Base-by-base conservation (phyloP, 805 yeast species). In the Zygotorulaspora florentina region DNA sequence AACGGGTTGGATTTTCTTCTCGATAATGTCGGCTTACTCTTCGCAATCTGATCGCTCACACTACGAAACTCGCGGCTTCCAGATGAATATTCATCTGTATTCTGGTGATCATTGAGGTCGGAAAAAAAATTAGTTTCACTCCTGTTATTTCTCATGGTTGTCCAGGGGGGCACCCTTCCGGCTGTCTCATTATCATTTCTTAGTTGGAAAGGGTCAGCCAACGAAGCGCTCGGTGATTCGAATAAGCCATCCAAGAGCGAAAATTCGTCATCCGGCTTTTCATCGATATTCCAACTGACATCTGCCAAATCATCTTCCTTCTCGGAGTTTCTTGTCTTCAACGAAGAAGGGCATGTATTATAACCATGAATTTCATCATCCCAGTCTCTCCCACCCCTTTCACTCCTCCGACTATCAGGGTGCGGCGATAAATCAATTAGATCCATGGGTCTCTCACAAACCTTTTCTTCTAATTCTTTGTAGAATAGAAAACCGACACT, bases 1-100 rank as follows among this genome's bases (percentile, higher is more conserved):
- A 53, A 53, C 3, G 57, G 57, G 31, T 53, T 53, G 16, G 55
- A 51, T 35, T 45, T 51, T 18, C 54, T 46, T 9, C 51, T 43
- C 17, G 36, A 30, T 11, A 47, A 38, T 37, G 40, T 28, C 2
- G 57, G 53, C 36, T 42, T 49, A 28, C 39, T 39, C 41, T 6
- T 15, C 23, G 13, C 17, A 17, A 31, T 35, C 23, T 40, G 44
- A 8, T 37, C 30, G 18, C 25, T 28, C 9, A 8, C 30, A 23
- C 25, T 23, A 10, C 16, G 11, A 25, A 8, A 26, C 4, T 20
- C 8, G 18, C n/a, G 8, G 6, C 9, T 29, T 8, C 8, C 15
- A 13, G 33, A 29, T 3, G 33, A 3, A 20, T 20, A 20, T 5
- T 20, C 7, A 7, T 20, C 25, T 20, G 25, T 20, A 20, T 20